Percentiles rank a stretch among this genome's conserved stretches.
Conservation (phyloP, 495 filamentous ascomycete genomes). For the Platismatia glauca region DNA sequence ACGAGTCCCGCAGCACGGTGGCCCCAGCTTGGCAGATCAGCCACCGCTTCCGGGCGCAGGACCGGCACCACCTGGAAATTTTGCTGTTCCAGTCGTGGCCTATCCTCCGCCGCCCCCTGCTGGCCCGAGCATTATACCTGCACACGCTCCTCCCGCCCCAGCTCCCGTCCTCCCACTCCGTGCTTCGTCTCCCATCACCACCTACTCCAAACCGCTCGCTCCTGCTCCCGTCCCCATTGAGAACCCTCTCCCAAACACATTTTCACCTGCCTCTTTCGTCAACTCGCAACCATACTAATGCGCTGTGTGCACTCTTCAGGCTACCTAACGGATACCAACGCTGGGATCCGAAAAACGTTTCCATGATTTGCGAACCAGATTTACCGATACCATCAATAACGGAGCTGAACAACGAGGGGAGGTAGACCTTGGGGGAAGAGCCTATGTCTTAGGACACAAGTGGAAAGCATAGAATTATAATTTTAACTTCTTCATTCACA, state of each 20-base stretch:
- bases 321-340: neutral
- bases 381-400: neutral
- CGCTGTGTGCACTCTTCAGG: neutral
- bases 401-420: conserved; percentile 1
- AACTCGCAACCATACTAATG: neutral
- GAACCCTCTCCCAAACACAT: neutral
- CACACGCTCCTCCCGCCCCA: neutral
- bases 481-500: neutral
- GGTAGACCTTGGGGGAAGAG: neutral
- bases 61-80: neutral
- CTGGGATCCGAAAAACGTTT: neutral
- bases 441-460: neutral
- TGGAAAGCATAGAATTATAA: neutral
- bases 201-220: neutral
- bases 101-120: neutral
- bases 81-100: neutral
- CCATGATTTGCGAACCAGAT: conserved; percentile 1
- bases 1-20: neutral
- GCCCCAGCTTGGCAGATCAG: neutral
- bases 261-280: neutral
- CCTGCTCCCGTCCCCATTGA: neutral
- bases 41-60: neutral
- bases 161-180: neutral
- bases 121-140: neutral
- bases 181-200: neutral